Percentiles rank a stretch among this genome's conserved stretches.
phyloP scores from a whole-genome alignment of 83 land plant species.

The Larix sibirica region DNA sequence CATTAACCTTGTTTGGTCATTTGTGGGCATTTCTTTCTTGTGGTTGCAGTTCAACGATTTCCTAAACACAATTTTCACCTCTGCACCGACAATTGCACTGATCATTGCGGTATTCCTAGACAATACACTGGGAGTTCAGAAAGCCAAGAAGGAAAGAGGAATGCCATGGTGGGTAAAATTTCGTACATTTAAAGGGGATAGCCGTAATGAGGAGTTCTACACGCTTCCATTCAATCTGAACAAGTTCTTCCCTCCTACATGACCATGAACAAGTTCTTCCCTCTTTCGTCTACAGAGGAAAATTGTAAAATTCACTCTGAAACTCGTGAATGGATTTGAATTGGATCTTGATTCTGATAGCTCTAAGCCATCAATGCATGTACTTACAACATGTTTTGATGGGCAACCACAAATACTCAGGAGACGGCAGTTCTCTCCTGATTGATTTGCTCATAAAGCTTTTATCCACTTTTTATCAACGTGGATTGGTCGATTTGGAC shows the following conservation, averaged over 20 bases:
- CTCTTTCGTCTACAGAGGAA: slow-evolving; percentile 10
- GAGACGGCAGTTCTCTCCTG: neutral
- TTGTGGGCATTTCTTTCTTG: slow-evolving; percentile 2
- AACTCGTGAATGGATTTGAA: slow-evolving; percentile 1
- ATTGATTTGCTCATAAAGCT: neutral
- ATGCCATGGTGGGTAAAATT: slow-evolving; percentile 96
- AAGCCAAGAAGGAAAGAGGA: slow-evolving; percentile 74
- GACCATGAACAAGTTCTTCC: slow-evolving; percentile 7
- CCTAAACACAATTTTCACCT: slow-evolving; percentile 69
- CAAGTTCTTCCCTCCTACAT: slow-evolving; percentile 87
- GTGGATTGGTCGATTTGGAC: neutral
- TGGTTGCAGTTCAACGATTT: slow-evolving; percentile 71
- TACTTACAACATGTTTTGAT: neutral
- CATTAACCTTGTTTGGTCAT: neutral
- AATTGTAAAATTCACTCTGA: neutral
- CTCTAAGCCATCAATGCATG: neutral
- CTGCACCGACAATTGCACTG: slow-evolving; percentile 62
- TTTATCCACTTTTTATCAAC: neutral
- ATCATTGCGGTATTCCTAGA: slow-evolving; percentile 72
- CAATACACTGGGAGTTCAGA: slow-evolving; percentile 68
- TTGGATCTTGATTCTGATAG: slow-evolving; percentile 1
- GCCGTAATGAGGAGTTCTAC: slow-evolving; percentile 90
- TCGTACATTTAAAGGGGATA: slow-evolving; percentile 79
- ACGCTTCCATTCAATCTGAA: slow-evolving; percentile 82
- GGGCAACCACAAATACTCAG: neutral